Base-by-base conservation (phyloP, 2,329 filamentous ascomycete genomes). In the Capronia coronata region DNA sequence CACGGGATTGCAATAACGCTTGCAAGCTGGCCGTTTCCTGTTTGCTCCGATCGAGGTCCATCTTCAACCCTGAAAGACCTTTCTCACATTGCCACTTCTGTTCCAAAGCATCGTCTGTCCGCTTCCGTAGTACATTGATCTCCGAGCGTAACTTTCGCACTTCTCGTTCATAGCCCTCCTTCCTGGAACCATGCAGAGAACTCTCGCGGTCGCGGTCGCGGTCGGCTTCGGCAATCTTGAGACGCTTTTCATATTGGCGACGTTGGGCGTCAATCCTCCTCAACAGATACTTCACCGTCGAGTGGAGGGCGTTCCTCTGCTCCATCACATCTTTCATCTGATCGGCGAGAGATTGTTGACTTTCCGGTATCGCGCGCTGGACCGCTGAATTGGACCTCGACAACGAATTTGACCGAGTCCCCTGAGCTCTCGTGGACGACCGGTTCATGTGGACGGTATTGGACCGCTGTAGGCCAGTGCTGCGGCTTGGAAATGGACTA, bases 51-150 rank as follows among this genome's bases (percentile, higher is more conserved):
- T 97, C 93, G 35, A 98, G 79, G 64, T 97, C 91, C 86, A 95
- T 96, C 71, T 95, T 94, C 49, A 97, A 72, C 48, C 90, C 88
- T 45, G 81, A 78, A 1, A 97, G 73, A 14, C 88, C 88, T 69
- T 94, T 94, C 69, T 96, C 91, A 54, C 90, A 91, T 64, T 94
- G 86, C 84, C 87, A 97, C 68, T 97, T 97, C 63, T 94, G 87
- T 63, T 95, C 88, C 11, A 97, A 77, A 13, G 91, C 91, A 57
- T 97, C 91, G 61, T 98, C 91, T 23, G 91, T 91, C 46, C 93
- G 82, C 54, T 84, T 84, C 37, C 93, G 83, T 49, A 98, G 76
- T 13, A 84, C 78, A 44, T 86, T 87, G 55, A 98, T 86, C 65
- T 98, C 93, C 19, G 84, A 82, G 52, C 89, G 83, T 37, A 97